Conservation (phyloP, 495 filamentous ascomycete species). For the Cryomyces antarcticus region DNA sequence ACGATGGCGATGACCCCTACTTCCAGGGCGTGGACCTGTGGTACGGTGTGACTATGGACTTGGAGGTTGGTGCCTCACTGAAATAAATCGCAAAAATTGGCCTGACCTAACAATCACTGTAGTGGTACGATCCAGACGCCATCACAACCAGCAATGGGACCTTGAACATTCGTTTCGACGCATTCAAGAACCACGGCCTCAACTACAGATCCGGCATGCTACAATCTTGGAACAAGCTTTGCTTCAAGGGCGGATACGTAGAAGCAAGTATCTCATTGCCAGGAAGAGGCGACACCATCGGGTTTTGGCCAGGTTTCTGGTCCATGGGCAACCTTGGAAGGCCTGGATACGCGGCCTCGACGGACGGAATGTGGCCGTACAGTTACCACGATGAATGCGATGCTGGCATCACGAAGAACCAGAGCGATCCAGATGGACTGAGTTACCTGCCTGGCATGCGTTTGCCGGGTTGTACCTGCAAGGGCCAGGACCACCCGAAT, state of each 20-base stretch:
- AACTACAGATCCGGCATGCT: conserved; percentile 66
- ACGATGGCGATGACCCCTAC: conserved; percentile 52
- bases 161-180: conserved; percentile 45
- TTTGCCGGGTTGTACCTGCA: conserved; percentile 49
- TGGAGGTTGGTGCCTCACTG: conserved; percentile 32
- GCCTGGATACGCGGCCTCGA: conserved; percentile 16
- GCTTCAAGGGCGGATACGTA: conserved; percentile 56
- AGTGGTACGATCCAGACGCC: conserved; percentile 72
- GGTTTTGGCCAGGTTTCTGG: conserved; percentile 74
- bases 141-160: conserved; percentile 45
- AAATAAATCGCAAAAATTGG: not conserved
- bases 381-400: conserved; percentile 56
- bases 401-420: conserved; percentile 58
- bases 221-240: conserved; percentile 64
- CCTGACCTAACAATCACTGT: not conserved
- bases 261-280: conserved; percentile 62
- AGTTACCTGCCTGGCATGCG: conserved; percentile 56
- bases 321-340: conserved; percentile 25
- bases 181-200: conserved; percentile 45
- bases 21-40: conserved; percentile 54
- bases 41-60: conserved; percentile 60
- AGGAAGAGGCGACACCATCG: conserved; percentile 42
- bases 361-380: conserved; percentile 36
- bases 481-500: conserved; percentile 43
- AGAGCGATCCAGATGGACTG: conserved; percentile 45